phyloP scores from a whole-genome alignment of 2,329 filamentous ascomycete genomes.

The Fusarium pseudograminearum region DNA sequence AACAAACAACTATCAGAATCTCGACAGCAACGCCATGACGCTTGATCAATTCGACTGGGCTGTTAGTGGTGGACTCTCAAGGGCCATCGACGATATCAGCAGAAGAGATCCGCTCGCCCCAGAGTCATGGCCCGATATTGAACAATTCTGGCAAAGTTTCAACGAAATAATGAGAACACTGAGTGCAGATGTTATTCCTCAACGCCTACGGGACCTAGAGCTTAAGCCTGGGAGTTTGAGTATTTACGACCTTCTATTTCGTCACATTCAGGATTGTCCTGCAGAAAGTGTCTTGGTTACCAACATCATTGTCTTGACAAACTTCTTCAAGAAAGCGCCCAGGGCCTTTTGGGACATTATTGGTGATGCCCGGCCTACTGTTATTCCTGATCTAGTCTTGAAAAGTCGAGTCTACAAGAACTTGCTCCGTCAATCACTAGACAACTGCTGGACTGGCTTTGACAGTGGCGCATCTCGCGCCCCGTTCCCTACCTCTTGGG shows the following conservation, averaged over 20 bases:
- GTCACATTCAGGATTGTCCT: slow-evolving; percentile 64
- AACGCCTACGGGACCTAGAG: slow-evolving; percentile 83
- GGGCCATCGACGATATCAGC: slow-evolving; percentile 73
- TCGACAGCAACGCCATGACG: slow-evolving; percentile 71
- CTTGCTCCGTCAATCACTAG: slow-evolving; percentile 72
- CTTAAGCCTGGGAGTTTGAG: slow-evolving; percentile 69
- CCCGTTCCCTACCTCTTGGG: slow-evolving; percentile 80
- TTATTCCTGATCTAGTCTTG: slow-evolving; percentile 87
- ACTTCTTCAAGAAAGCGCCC: slow-evolving; percentile 79
- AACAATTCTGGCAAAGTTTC: slow-evolving; percentile 84
- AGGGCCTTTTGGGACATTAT: slow-evolving; percentile 90
- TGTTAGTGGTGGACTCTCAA: slow-evolving; percentile 77
- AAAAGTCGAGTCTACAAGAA: slow-evolving; percentile 74
- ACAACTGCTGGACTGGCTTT: slow-evolving; percentile 55
- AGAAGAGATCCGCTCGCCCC: slow-evolving; percentile 57
- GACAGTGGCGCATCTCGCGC: slow-evolving; percentile 62
- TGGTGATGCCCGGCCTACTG: slow-evolving; percentile 81
- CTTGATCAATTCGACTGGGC: slow-evolving; percentile 88
- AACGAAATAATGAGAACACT: slow-evolving; percentile 79
- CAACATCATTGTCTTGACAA: slow-evolving; percentile 76
- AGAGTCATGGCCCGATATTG: slow-evolving; percentile 62
- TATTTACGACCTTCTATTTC: slow-evolving; percentile 72
- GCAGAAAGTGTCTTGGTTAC: slow-evolving; percentile 72
- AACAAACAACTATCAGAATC: slow-evolving; percentile 57
- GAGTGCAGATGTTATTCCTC: slow-evolving; percentile 78